These are phyloP conservation scores for Casuarina cunninghamiana DNA, from an alignment of 306 rosid genomes.

Conservation along the genomic window DNA sequence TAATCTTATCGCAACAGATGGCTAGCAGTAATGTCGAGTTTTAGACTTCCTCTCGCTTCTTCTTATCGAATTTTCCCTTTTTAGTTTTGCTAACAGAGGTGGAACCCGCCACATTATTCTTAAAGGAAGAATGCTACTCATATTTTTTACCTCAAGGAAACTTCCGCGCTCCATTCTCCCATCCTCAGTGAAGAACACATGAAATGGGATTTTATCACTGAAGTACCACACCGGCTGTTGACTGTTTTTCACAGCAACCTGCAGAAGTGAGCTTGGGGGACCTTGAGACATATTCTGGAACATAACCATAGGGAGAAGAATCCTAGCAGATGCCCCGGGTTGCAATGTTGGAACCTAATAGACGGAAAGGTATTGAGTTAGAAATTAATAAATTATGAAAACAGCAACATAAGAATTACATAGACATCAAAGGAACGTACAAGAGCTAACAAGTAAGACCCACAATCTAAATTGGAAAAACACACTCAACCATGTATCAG, in stretches of 20 bases:
- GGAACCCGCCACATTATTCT: neutral
- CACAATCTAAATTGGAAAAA: neutral
- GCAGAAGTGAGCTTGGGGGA: conserved; percentile 87
- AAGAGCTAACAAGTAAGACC: neutral
- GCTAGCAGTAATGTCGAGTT: neutral
- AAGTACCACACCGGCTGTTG: conserved; percentile 98
- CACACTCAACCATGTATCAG: neutral
- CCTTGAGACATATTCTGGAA: conserved; percentile 97
- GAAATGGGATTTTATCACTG: conserved; percentile 70
- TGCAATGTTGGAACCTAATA: conserved; percentile 77
- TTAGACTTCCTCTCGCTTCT: neutral
- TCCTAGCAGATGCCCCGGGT: conserved; percentile 68
- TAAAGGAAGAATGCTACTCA: conserved; percentile 13
- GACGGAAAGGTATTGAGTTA: conserved; percentile 24
- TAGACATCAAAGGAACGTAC: neutral
- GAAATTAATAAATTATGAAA: conserved; percentile 18
- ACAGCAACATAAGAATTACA: neutral
- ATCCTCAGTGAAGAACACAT: conserved; percentile 83
- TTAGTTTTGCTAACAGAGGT: neutral
- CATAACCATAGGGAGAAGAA: conserved; percentile 87
- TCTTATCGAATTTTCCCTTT: neutral
- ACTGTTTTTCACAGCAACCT: conserved; percentile 87
- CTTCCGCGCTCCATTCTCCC: conserved; percentile 92
- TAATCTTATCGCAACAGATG: too few species aligned
- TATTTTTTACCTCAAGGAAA: conserved; percentile 79